phyloP scores from a whole-genome alignment of 768 basidiomycete species.

The Candolleomyces eurysporus region DNA sequence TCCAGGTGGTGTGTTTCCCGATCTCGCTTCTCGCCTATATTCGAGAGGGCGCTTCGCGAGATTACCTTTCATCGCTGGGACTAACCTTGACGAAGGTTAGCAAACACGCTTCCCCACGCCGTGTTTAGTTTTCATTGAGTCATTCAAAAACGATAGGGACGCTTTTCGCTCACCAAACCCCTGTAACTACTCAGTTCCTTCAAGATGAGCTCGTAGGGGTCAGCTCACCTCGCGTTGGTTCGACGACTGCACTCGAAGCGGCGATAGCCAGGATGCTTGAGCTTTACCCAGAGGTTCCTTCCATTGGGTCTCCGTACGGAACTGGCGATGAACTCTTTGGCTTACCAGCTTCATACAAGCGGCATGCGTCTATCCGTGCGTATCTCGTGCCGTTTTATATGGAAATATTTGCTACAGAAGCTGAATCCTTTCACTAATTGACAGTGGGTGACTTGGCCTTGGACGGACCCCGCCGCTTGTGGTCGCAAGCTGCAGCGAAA shows the following conservation, averaged over 20 bases:
- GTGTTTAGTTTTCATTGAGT: no score
- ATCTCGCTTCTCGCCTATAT: slow-evolving; percentile 33
- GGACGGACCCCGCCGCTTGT: slow-evolving; percentile 36
- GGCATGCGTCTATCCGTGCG: slow-evolving; percentile 16
- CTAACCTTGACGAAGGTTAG: no score
- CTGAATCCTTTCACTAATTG: neutral
- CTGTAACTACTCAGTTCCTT: no score
- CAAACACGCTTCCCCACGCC: no score
- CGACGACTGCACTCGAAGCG: slow-evolving; percentile 8
- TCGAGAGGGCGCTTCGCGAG: slow-evolving; percentile 24
- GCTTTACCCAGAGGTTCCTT: slow-evolving; percentile 42
- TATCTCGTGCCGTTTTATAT: neutral
- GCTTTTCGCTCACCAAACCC: no score
- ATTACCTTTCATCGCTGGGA: no score
- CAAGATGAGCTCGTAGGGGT: no score
- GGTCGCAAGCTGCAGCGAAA: slow-evolving; percentile 37
- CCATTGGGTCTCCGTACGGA: slow-evolving; percentile 43
- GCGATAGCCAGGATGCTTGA: slow-evolving; percentile 26
- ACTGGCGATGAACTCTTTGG: slow-evolving; percentile 47
- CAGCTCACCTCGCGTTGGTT: no score
- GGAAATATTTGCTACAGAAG: neutral
- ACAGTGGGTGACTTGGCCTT: slow-evolving; percentile 40
- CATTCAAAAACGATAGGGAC: no score
- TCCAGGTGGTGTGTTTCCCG: slow-evolving; percentile 36
- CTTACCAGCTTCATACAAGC: slow-evolving; percentile 28